Conservation (phyloP, 192 early-diverging fungal genomes). For the Oehlia diaphana region DNA sequence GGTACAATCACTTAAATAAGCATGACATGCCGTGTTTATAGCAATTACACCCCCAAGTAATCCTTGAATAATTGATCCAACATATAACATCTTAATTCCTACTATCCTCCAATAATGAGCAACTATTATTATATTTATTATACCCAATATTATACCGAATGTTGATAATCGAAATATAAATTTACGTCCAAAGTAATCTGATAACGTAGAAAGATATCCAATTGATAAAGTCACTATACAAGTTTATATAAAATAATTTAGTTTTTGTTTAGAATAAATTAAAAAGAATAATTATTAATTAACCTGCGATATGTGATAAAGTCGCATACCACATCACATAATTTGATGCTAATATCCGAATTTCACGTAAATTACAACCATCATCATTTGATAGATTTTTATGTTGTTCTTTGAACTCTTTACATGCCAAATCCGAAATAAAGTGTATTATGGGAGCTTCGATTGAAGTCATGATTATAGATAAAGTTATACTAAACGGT, state of each 20-base stretch:
- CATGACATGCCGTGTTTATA: conserved; percentile 28
- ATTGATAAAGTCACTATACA: conserved; percentile 6
- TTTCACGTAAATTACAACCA: conserved; percentile 1
- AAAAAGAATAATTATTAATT: background rate
- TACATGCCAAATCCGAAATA: background rate
- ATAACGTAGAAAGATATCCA: conserved; percentile 24
- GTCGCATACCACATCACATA: conserved; percentile 14
- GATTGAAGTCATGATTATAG: background rate
- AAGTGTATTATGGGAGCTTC: conserved; percentile 16
- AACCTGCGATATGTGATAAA: conserved; percentile 11
- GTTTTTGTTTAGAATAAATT: background rate
- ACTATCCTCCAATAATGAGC: conserved; percentile 20
- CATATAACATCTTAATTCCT: conserved; percentile 3
- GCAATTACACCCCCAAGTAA: conserved; percentile 16
- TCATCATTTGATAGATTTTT: background rate
- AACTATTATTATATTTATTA: conserved; percentile 4
- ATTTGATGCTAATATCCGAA: conserved; percentile 1
- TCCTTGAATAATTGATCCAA: conserved; percentile 22
- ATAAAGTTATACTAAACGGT: conserved; percentile 3
- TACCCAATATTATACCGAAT: conserved; percentile 2
- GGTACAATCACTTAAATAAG: conserved; percentile 23
- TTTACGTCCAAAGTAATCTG: conserved; percentile 22
- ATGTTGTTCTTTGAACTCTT: background rate
- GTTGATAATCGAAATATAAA: conserved; percentile 17
- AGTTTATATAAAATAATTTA: no score